Conservation (phyloP, 2,329 filamentous ascomycete genomes). For the Arthroderma sp. region DNA sequence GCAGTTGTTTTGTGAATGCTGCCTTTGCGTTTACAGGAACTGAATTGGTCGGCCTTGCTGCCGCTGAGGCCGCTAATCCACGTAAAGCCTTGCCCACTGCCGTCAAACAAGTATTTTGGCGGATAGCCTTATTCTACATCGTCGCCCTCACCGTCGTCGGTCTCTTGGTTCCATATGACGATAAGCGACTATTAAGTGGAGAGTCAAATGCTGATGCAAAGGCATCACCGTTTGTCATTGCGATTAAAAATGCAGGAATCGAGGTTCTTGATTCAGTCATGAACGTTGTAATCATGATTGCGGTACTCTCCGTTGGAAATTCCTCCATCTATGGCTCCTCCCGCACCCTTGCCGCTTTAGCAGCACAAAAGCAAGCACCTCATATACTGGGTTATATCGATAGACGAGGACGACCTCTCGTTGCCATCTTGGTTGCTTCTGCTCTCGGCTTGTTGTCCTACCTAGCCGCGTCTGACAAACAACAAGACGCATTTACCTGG, state of each 20-base stretch:
- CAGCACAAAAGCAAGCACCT: slow-evolving; percentile 59
- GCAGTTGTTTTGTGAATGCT: slow-evolving; percentile 39
- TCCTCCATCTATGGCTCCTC: slow-evolving; percentile 50
- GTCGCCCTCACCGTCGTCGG: slow-evolving; percentile 44
- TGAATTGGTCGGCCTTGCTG: slow-evolving; percentile 43
- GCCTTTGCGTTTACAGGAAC: slow-evolving; percentile 26
- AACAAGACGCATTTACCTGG: slow-evolving; percentile 61
- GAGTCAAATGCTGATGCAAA: slow-evolving; percentile 50
- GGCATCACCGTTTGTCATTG: slow-evolving; percentile 63
- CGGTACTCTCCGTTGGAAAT: slow-evolving; percentile 57
- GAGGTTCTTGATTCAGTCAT: slow-evolving; percentile 56
- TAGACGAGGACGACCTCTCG: slow-evolving; percentile 46
- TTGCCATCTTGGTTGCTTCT: slow-evolving; percentile 55
- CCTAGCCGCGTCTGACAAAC: slow-evolving; percentile 52
- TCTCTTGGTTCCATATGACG: slow-evolving; percentile 53
- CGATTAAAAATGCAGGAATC: slow-evolving; percentile 54
- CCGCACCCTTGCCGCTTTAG: slow-evolving; percentile 63
- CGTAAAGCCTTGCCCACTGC: slow-evolving; percentile 41
- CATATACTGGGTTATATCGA: slow-evolving; percentile 56
- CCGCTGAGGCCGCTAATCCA: slow-evolving; percentile 43
- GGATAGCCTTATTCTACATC: slow-evolving; percentile 46
- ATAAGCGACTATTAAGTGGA: slow-evolving; percentile 43
- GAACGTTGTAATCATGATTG: slow-evolving; percentile 64
- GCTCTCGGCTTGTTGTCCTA: slow-evolving; percentile 63
- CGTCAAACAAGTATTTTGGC: slow-evolving; percentile 40